Percentiles rank a stretch among this genome's conserved stretches.
Evolutionary conservation across 352 stramenopile species (phyloP).

Genomic region (Pythium diclinum): DNA sequence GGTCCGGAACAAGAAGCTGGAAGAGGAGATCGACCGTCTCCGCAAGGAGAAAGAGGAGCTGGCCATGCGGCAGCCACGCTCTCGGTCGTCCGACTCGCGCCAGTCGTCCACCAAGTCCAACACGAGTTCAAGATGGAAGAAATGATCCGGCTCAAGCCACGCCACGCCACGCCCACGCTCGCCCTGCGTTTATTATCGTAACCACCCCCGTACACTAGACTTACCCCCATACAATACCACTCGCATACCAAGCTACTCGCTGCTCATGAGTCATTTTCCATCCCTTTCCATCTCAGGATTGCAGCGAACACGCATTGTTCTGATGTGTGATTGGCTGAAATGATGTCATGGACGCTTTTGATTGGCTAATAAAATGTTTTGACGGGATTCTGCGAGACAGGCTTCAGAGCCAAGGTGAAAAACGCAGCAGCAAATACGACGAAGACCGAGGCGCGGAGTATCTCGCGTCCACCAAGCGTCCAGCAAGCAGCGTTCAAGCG

Average conservation of each 20-base stretch:
- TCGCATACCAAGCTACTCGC: background rate
- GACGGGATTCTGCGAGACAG: background rate
- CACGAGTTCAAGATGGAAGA: constrained; percentile 16
- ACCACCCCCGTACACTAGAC: constrained; percentile 6
- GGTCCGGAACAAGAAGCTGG: constrained; percentile 42
- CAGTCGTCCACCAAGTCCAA: constrained; percentile 14
- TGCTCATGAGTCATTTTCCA: background rate
- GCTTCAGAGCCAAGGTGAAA: background rate
- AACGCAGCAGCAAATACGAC: background rate
- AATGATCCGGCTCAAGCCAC: background rate
- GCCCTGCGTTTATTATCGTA: background rate
- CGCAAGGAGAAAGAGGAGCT: constrained; percentile 32
- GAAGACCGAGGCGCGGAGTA: background rate
- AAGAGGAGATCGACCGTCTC: constrained; percentile 48
- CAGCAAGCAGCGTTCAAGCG: background rate
- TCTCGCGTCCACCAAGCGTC: background rate
- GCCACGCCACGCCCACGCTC: background rate
- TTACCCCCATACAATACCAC: constrained; percentile 3
- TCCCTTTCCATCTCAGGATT: background rate
- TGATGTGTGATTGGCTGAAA: constrained; percentile 10
- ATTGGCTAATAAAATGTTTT: constrained; percentile 2
- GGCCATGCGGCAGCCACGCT: constrained; percentile 18
- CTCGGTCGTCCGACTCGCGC: constrained; percentile 11
- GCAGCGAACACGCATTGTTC: background rate
- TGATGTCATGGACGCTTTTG: background rate